Conservation (phyloP, 2,329 filamentous ascomycete species). For the Aureobasidium sp. region DNA sequence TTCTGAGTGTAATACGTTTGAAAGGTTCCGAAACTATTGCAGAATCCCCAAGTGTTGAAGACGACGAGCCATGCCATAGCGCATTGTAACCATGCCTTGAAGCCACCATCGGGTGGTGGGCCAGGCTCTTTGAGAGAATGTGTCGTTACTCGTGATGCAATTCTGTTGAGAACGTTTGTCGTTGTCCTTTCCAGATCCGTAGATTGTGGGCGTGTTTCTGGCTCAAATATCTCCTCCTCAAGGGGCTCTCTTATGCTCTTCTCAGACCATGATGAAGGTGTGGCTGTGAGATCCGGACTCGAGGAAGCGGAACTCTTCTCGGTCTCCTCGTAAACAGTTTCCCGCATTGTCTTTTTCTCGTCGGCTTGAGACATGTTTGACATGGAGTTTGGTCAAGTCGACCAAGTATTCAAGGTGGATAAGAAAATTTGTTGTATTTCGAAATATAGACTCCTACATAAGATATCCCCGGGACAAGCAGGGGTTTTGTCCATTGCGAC, state of each 20-base stretch:
- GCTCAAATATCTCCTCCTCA: not conserved
- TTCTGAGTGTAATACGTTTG: slow-evolving; percentile 40
- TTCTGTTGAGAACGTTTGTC: slow-evolving; percentile 24
- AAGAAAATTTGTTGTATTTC: not conserved
- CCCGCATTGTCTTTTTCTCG: not conserved
- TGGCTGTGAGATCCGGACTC: not conserved
- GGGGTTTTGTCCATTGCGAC: not conserved
- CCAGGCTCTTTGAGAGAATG: slow-evolving; percentile 26
- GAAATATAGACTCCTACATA: not conserved
- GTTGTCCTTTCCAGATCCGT: not conserved
- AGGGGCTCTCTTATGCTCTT: slow-evolving; percentile 2
- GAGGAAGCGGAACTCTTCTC: not conserved
- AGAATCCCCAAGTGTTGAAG: slow-evolving; percentile 34
- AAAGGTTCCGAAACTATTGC: slow-evolving; percentile 39
- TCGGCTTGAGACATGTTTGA: not conserved
- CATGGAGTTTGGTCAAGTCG: not conserved
- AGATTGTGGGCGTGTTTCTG: not conserved
- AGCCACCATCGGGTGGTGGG: slow-evolving; percentile 39
- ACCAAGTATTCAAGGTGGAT: not conserved
- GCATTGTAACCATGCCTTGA: slow-evolving; percentile 32
- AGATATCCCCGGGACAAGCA: not conserved
- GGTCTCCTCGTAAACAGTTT: not conserved
- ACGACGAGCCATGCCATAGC: slow-evolving; percentile 29
- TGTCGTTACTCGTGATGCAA: slow-evolving; percentile 32
- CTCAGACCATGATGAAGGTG: slow-evolving; percentile 3